These are phyloP conservation scores for Musa troglodytarum DNA, from an alignment of 176 grass and related monocot species.

Conservation along the genomic window DNA sequence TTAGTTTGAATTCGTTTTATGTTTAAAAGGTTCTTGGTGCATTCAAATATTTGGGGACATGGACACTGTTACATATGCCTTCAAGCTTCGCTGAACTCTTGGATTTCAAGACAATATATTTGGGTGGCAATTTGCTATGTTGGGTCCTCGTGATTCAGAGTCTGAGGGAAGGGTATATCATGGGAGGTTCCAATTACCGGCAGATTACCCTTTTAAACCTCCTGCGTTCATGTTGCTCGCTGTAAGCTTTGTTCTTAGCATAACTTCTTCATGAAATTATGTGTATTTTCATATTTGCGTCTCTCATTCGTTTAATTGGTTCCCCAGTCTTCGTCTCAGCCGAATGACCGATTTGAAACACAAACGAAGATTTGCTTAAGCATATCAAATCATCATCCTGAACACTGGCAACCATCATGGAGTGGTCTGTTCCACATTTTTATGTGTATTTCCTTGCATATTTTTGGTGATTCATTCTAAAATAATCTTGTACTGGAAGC, in stretches of 20 bases:
- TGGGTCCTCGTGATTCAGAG: conserved; percentile 68
- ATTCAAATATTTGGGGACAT: background rate
- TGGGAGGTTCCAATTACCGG: conserved; percentile 75
- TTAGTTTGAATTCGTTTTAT: background rate
- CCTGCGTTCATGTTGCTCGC: conserved; percentile 87
- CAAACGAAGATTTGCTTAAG: conserved; percentile 96
- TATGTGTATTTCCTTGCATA: background rate
- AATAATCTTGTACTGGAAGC: too few species aligned
- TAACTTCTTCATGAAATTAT: background rate
- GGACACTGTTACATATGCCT: background rate
- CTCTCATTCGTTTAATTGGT: background rate
- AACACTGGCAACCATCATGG: conserved; percentile 96
- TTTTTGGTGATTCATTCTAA: background rate
- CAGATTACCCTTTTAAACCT: conserved; percentile 82
- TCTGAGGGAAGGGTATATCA: conserved; percentile 93
- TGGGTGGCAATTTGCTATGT: conserved; percentile 93
- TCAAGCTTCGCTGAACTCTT: background rate
- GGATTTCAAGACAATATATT: conserved; percentile 74
- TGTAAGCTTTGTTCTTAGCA: conserved; percentile 15
- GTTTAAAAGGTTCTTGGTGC: background rate
- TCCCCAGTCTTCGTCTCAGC: conserved; percentile 36
- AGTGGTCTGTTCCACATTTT: conserved; percentile 43
- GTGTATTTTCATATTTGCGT: background rate
- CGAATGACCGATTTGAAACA: conserved; percentile 78
- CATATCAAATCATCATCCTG: conserved; percentile 90